phyloP scores from a whole-genome alignment of 805 yeast species.

The Saccharomycopsis microspora region DNA sequence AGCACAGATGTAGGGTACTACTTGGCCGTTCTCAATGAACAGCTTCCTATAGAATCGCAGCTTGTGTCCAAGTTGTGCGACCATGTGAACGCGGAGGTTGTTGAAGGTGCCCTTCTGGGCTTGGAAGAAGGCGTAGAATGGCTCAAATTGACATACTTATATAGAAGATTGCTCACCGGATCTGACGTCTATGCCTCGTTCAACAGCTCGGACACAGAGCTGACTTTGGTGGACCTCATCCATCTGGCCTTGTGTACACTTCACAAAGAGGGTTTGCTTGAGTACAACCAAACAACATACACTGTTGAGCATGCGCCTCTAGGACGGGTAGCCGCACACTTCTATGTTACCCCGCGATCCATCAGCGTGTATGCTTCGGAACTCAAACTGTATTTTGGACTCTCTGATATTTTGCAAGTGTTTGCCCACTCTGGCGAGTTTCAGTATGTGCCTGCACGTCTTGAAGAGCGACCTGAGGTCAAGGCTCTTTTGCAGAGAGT shows the following conservation, averaged over 20 bases:
- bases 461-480: slow-evolving; percentile 73
- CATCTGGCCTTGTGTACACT: slow-evolving; percentile 67
- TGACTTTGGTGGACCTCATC: slow-evolving; percentile 40
- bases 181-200: slow-evolving; percentile 67
- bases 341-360: slow-evolving; percentile 68
- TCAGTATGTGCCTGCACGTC: slow-evolving; percentile 70
- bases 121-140: slow-evolving; percentile 65
- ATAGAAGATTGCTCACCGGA: slow-evolving; percentile 62
- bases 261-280: slow-evolving; percentile 42
- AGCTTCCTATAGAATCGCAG: slow-evolving; percentile 87
- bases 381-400: slow-evolving; percentile 51
- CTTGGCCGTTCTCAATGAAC: slow-evolving; percentile 82
- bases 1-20: slow-evolving; percentile 82
- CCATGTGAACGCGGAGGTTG: slow-evolving; percentile 78
- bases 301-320: slow-evolving; percentile 48
- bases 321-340: slow-evolving; percentile 79
- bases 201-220: slow-evolving; percentile 36
- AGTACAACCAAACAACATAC: slow-evolving; percentile 43
- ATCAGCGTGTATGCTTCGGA: slow-evolving; percentile 48
- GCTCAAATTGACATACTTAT: slow-evolving; percentile 72
- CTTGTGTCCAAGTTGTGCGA: slow-evolving; percentile 62
- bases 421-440: slow-evolving; percentile 83
- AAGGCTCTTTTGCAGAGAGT: slow-evolving; percentile 55
- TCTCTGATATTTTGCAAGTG: slow-evolving; percentile 64
- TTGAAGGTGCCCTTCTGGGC: slow-evolving; percentile 49